A percentile compares a stretch with the other conserved stretches of the same genome.
Evolutionary conservation across 1,284 basidiomycete species (phyloP).

Genomic region (Papiliotrema fonsecae): DNA sequence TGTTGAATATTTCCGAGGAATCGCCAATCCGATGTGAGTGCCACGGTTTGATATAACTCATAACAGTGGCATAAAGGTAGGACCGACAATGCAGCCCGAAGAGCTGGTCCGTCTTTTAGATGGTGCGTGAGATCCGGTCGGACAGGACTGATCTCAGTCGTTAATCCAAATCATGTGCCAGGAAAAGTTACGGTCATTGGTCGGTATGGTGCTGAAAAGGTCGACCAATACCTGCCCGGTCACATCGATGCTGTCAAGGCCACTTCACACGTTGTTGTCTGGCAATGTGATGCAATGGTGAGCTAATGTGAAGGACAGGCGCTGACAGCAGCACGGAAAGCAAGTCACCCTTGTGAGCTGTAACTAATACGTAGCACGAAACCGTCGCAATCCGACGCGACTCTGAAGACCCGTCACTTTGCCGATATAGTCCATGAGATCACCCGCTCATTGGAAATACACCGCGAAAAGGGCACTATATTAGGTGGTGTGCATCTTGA

Average conservation of each 20-base stretch:
- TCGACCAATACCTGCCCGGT: slow-evolving; percentile 65
- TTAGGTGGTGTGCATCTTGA: slow-evolving; percentile 95
- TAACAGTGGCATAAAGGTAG: slow-evolving; percentile 78
- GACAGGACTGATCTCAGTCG: slow-evolving; percentile 50
- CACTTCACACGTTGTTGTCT: slow-evolving; percentile 80
- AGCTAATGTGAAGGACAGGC: slow-evolving; percentile 11
- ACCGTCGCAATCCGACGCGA: slow-evolving; percentile 59
- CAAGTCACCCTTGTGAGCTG: slow-evolving; percentile 7
- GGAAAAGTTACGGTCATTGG: slow-evolving; percentile 89
- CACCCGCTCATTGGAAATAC: slow-evolving; percentile 73
- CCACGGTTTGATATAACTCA: background rate
- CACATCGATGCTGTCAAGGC: slow-evolving; percentile 80
- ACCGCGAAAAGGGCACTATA: slow-evolving; percentile 63
- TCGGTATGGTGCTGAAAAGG: slow-evolving; percentile 85
- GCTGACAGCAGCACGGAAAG: slow-evolving; percentile 30
- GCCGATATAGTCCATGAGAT: slow-evolving; percentile 87
- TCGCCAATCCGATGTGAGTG: slow-evolving; percentile 77
- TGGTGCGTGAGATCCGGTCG: slow-evolving; percentile 51
- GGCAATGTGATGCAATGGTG: slow-evolving; percentile 93
- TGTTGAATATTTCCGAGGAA: slow-evolving; percentile 90
- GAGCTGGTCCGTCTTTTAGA: slow-evolving; percentile 79
- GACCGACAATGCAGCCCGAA: slow-evolving; percentile 73
- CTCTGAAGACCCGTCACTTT: slow-evolving; percentile 83
- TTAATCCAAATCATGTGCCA: slow-evolving; percentile 76
- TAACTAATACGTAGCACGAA: slow-evolving; percentile 60